A percentile compares a stretch with the other conserved stretches of the same genome.
phyloP scores from a whole-genome alignment of 2,329 filamentous ascomycete species.

The Colletotrichum sp. region DNA sequence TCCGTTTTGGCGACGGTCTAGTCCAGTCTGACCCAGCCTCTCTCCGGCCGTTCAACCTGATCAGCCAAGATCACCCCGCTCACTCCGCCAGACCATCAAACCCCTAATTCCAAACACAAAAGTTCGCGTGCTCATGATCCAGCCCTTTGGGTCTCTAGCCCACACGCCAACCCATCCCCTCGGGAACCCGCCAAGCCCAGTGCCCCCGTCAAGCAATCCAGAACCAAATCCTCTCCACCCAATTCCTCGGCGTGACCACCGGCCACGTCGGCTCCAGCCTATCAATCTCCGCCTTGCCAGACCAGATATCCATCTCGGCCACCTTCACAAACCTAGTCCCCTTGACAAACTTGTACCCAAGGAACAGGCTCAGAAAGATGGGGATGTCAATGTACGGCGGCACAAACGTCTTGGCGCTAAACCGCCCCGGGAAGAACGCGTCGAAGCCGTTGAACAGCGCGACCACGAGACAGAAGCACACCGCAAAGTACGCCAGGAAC shows the following conservation, averaged over 20 bases:
- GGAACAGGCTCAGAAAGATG: slow-evolving; percentile 67
- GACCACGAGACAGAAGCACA: slow-evolving; percentile 67
- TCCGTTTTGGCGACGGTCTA: background rate
- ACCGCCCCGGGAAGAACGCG: slow-evolving; percentile 67
- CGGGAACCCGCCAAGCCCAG: background rate
- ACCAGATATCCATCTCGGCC: slow-evolving; percentile 45
- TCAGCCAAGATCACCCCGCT: background rate
- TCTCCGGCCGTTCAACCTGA: slow-evolving; percentile 23
- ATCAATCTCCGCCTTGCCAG: slow-evolving; percentile 44
- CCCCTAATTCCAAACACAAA: background rate
- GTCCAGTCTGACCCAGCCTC: background rate
- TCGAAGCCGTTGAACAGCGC: slow-evolving; percentile 76
- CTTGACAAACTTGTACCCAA: slow-evolving; percentile 72
- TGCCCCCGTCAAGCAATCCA: slow-evolving; percentile 38
- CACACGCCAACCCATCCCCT: background rate
- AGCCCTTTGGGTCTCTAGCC: background rate
- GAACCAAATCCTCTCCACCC: slow-evolving; percentile 44
- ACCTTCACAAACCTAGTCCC: slow-evolving; percentile 53
- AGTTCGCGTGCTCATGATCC: background rate
- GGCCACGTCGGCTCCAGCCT: slow-evolving; percentile 40
- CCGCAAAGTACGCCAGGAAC: slow-evolving; percentile 68
- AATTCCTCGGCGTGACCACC: slow-evolving; percentile 38
- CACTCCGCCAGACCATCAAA: background rate
- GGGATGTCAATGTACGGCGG: slow-evolving; percentile 74
- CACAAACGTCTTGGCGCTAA: slow-evolving; percentile 58